phyloP scores from a whole-genome alignment of 306 rosid species.

The apple (Malus domestica) region ASM211411v1 NC_041794.1:32708001-32708500 shows the following conservation, averaged over 20 bases:
- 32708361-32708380: constrained; percentile 2
- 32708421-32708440: constrained; percentile 31
- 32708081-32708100: constrained; percentile 34
- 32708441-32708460: constrained; percentile 35
- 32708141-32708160: constrained; percentile 33
- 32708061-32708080: constrained; percentile 36
- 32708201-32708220: background rate
- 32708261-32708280: background rate
- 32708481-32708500: constrained; percentile 34
- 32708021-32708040: constrained; percentile 20
- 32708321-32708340: constrained; percentile 30
- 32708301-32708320: constrained; percentile 38
- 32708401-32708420: background rate
- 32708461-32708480: constrained; percentile 34
- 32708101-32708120: constrained; percentile 24
- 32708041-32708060: constrained; percentile 12
- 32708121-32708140: constrained; percentile 8
- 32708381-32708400: background rate
- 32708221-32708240: background rate
- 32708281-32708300: constrained; percentile 58
- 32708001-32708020: constrained; percentile 18
- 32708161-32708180: constrained; percentile 27
- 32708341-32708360: constrained; percentile 24
- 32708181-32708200: constrained; percentile 28
- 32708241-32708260: background rate